phyloP scores from a whole-genome alignment of 2,329 filamentous ascomycete genomes.

The Cercospora citrullina region DNA sequence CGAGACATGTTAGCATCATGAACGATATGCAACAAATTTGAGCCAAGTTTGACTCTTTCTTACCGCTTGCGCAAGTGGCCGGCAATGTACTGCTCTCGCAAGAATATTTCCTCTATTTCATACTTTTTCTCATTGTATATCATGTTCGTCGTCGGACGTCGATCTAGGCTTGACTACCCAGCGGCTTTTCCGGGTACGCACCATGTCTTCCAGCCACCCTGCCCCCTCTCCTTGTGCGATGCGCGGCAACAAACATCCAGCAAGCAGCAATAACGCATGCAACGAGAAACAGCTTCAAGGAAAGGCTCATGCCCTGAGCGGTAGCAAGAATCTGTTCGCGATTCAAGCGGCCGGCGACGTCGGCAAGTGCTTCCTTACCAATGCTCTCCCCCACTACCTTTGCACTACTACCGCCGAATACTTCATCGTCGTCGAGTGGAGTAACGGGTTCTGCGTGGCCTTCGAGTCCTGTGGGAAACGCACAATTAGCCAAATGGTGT shows the following conservation, averaged over 20 bases:
- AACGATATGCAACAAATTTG: background rate
- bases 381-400: constrained; percentile 16
- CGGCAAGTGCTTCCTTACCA: constrained; percentile 11
- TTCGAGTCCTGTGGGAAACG: constrained; percentile 44
- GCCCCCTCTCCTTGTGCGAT: constrained; percentile 22
- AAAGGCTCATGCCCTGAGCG: constrained; percentile 43
- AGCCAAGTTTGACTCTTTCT: background rate
- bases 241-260: constrained; percentile 31
- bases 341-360: constrained; percentile 21
- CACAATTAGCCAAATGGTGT: constrained; percentile 9
- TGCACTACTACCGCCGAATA: constrained; percentile 12
- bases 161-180: constrained; percentile 4
- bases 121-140: background rate
- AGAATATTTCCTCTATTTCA: background rate
- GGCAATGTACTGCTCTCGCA: background rate
- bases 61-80: background rate
- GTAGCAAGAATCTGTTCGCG: constrained; percentile 24
- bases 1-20: background rate
- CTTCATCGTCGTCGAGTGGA: constrained; percentile 46
- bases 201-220: constrained; percentile 8
- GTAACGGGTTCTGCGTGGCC: constrained; percentile 45
- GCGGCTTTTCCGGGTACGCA: constrained; percentile 1
- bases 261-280: constrained; percentile 47
- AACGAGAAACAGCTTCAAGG: constrained; percentile 49
- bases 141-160: constrained; percentile 1